Base-by-base conservation (phyloP, 116 monocot species). In the Trichopus zeylanicus region DNA sequence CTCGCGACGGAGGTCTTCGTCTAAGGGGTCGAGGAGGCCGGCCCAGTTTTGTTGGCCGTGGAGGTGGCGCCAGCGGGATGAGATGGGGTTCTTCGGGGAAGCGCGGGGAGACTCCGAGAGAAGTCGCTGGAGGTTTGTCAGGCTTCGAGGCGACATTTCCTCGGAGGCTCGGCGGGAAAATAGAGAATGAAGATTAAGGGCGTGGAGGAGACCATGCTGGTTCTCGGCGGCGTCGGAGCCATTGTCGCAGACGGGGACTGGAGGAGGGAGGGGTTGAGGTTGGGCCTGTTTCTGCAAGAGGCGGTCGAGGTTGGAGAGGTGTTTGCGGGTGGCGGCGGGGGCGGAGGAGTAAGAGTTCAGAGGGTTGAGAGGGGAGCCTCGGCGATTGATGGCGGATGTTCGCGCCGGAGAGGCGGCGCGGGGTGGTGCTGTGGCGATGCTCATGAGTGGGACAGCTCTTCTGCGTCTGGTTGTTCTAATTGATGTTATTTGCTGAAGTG, bases 21-120 rank as follows among this genome's bases (percentile, higher is more conserved):
- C 74, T 37, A 81, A 55, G 8, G 81, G 86, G 13, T 86, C 72
- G 28, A 81, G 68, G 19, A 86, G 77, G 24, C 71, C 67, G 18
- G 29, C 63, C 86, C 81, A 86, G 53, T 75, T 46, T 16, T 25
- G 38, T 22, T 31, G 32, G 1, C 86, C 86, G 59, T 81, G 81
- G 68, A 61, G 57, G 29, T 31, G 46, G 32, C 57, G 67, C 86
- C 85, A 86, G 6, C 21, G n/a, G 8, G 34, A 19, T 1, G 59
- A 12, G 13, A 59, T 59, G 32, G 19, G 11, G 25, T 42, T 59
- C 21, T 33, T 59, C 7, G 59, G 59, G 26, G 59, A 59, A 12
- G 42, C 25, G 38, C 13, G 33, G 13, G 59, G 8, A 6, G 59
- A 26, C 26, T 38, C 37, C 3, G 59, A 39, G 59, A 59, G 38